Evolutionary conservation across 140 eudicot species (phyloP), one percentile per base, ranked within the genome.

Genomic region (Cichorium intybus): DNA sequence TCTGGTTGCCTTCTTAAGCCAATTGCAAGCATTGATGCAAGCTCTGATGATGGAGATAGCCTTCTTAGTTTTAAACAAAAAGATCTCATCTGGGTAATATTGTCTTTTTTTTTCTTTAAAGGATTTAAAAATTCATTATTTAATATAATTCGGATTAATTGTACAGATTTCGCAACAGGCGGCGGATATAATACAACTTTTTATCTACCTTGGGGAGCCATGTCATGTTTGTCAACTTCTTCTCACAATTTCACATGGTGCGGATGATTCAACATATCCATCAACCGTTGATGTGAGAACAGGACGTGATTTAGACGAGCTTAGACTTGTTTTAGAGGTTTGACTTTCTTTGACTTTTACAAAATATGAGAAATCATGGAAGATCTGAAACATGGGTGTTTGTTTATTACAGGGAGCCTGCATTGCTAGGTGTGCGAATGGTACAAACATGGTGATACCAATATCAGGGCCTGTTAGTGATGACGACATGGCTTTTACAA

Each of bases 191-290:
- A 86, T 87, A 70, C 96, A 90, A 72, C 81, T 90, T 60, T 90
- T 87, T 79, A 80, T 90, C 69, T 87, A 82, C 75, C 96, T 90
- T 48, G 79, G 96, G 11, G 96, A 87, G 80, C 96, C 97, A 53
- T 90, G 96, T 70, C 97, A 90, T 76, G 97, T 82, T 69, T 82
- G 85, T 74, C 89, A 90, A 77, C 97, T 90, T 70, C 96, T 90
- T 59, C 86, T 90, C 76, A 90, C 97, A 48, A 66, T 82, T 75
- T 86, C 96, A 72, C 97, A 90, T 66, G 97, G 97, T 71, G 90
- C 90, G 18, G 96, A 87, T 72, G 97, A 90, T 87, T 73, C 90
- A 24, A 90, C 97, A 8, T 90, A 71, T 71, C 97, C 97, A 74
- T 80, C 95, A 71, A 84, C 95, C 26, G 87, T 90, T 76, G 97